A percentile compares a stretch with the other conserved stretches of the same genome.
Evolutionary conservation across 805 yeast genomes (phyloP).

Genomic region (Komagataella mondaviorum): DNA sequence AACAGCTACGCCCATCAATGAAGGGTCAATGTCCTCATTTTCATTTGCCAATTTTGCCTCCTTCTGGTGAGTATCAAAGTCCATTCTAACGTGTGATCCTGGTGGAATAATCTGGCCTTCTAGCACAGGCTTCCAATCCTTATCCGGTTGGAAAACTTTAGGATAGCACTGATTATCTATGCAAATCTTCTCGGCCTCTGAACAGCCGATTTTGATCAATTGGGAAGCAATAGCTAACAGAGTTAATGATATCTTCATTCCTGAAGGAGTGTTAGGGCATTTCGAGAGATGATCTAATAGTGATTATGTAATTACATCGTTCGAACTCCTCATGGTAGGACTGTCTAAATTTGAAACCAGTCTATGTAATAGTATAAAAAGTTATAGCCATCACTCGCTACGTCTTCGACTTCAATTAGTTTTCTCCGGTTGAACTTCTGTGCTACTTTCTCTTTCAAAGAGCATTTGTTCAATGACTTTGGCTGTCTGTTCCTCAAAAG

Average conservation of each 20-base stretch:
- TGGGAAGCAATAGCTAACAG: background rate
- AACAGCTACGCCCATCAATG: constrained; percentile 1
- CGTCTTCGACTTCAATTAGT: background rate
- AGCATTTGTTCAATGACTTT: constrained; percentile 35
- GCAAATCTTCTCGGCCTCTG: background rate
- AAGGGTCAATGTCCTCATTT: constrained; percentile 3
- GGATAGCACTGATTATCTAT: constrained; percentile 42
- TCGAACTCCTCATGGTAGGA: background rate
- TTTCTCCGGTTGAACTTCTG: background rate
- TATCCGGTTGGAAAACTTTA: constrained; percentile 42
- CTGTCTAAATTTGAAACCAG: no score
- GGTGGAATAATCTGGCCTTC: constrained; percentile 70
- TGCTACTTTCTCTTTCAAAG: constrained; percentile 14
- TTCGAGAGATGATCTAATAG: background rate
- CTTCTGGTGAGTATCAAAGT: constrained; percentile 54
- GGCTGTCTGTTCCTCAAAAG: constrained; percentile 37
- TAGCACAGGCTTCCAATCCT: constrained; percentile 55
- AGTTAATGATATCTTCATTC: background rate
- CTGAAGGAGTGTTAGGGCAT: background rate
- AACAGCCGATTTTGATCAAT: background rate
- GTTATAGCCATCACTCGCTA: no score
- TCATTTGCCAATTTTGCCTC: constrained; percentile 50
- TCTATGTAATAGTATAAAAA: no score
- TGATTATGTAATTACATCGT: background rate
- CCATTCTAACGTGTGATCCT: constrained; percentile 66